A percentile compares a stretch with the other conserved stretches of the same genome.
Conservation (phyloP, 2,329 filamentous ascomycete species). For the Torrubiella hemipterigena region DNA sequence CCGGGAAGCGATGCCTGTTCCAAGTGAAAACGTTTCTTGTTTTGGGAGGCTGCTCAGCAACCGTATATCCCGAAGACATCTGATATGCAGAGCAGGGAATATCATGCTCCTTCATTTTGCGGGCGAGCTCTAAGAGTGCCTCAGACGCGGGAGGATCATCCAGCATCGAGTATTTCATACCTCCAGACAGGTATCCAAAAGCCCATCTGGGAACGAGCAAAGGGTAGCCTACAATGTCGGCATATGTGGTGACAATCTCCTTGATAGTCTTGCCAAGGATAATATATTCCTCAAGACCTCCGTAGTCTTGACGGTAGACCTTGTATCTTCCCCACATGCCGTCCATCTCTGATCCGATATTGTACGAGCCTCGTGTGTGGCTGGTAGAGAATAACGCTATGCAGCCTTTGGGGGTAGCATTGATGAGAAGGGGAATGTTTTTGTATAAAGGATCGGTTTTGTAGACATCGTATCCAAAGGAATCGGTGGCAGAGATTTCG, state of each 20-base stretch:
- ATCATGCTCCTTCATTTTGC: slow-evolving; percentile 48
- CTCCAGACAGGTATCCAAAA: slow-evolving; percentile 61
- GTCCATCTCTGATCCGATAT: slow-evolving; percentile 60
- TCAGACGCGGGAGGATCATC: slow-evolving; percentile 41
- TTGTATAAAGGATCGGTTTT: slow-evolving; percentile 64
- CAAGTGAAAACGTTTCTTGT: slow-evolving; percentile 62
- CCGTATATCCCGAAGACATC: slow-evolving; percentile 62
- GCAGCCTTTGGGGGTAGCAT: slow-evolving; percentile 50
- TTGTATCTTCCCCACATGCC: slow-evolving; percentile 67
- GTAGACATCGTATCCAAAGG: slow-evolving; percentile 62
- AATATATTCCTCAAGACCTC: slow-evolving; percentile 59
- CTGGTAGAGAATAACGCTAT: slow-evolving; percentile 58
- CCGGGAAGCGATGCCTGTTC: slow-evolving; percentile 58
- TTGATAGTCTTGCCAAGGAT: slow-evolving; percentile 54
- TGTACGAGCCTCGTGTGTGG: slow-evolving; percentile 52
- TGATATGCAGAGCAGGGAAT: slow-evolving; percentile 63
- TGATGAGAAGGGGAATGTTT: slow-evolving; percentile 61
- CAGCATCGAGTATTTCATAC: slow-evolving; percentile 40
- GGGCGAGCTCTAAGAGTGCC: slow-evolving; percentile 47
- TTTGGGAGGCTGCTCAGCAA: slow-evolving; percentile 54
- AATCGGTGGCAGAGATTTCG: slow-evolving; percentile 56
- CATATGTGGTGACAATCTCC: slow-evolving; percentile 55
- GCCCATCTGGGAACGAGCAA: slow-evolving; percentile 59
- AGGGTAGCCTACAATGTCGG: slow-evolving; percentile 56
- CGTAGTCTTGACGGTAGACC: slow-evolving; percentile 60